Evolutionary conservation across 2,329 filamentous ascomycete species (phyloP).

Genomic region (Capronia epimyces): DNA sequence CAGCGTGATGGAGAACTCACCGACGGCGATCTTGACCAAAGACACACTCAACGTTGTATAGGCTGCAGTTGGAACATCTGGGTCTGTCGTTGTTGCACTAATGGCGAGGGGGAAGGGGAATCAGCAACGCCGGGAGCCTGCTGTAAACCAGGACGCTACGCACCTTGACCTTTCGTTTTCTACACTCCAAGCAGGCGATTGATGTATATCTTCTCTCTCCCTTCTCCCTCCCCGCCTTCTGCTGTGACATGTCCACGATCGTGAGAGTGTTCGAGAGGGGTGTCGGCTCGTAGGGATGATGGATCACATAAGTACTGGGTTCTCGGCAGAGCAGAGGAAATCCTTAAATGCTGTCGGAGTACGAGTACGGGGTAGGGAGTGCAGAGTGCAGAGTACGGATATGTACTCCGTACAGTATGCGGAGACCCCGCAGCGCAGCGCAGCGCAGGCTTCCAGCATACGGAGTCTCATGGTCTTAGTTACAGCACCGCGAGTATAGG

Average conservation of each 20-base stretch:
- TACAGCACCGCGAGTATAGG: not conserved
- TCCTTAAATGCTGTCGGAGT: not conserved
- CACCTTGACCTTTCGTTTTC: slow-evolving; percentile 6
- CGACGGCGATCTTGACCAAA: slow-evolving; percentile 6
- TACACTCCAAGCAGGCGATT: slow-evolving; percentile 7
- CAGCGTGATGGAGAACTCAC: not conserved
- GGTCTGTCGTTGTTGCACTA: slow-evolving; percentile 9
- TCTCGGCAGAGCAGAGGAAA: not conserved
- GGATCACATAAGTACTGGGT: not conserved
- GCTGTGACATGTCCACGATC: not conserved
- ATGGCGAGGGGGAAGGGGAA: not conserved
- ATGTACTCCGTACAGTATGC: not conserved
- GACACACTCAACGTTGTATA: slow-evolving; percentile 10
- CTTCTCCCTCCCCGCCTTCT: not conserved
- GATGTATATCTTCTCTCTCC: slow-evolving; percentile 6
- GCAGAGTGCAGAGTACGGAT: too few relatives aligned
- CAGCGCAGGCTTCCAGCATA: too few relatives aligned
- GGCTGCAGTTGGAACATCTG: slow-evolving; percentile 9
- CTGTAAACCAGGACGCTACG: not conserved
- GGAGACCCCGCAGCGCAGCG: not conserved
- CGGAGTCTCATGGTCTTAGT: too few relatives aligned
- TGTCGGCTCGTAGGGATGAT: too few relatives aligned
- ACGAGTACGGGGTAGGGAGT: too few relatives aligned
- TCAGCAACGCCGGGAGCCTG: too few relatives aligned
- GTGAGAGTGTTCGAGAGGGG: too few relatives aligned